Conservation (phyloP, 352 stramenopile genomes). For the Pilasporangium apinafurcum region DNA sequence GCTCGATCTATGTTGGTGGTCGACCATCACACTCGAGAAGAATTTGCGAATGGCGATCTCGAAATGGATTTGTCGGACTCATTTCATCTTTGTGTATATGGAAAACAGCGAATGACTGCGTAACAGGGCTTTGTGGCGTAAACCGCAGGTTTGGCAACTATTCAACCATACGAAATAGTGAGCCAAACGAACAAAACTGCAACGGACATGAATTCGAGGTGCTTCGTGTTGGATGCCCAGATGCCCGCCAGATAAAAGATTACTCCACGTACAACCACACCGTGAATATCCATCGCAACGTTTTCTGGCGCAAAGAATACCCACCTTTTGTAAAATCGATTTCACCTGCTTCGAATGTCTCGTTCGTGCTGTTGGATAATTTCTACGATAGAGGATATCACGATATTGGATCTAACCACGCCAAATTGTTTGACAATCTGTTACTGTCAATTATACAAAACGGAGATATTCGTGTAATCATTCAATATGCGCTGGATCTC, state of each 20-base stretch:
- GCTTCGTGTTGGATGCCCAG: conserved; percentile 14
- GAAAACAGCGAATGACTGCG: neutral
- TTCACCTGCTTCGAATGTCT: neutral
- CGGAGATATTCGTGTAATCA: conserved; percentile 37
- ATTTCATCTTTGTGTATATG: conserved; percentile 18
- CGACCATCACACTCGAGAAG: conserved; percentile 38
- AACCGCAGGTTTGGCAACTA: neutral
- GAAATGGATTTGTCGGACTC: conserved; percentile 46
- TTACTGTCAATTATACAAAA: conserved; percentile 41
- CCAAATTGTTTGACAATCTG: conserved; percentile 57
- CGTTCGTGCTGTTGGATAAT: conserved; percentile 28
- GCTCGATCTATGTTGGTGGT: conserved; percentile 48
- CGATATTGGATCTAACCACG: conserved; percentile 21
- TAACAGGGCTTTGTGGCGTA: too few relatives aligned
- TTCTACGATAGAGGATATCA: conserved; percentile 56
- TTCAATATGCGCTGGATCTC: conserved; percentile 29
- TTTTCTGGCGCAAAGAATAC: conserved; percentile 49
- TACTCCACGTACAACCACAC: conserved; percentile 21
- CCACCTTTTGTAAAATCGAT: conserved; percentile 10
- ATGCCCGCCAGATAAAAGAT: conserved; percentile 22
- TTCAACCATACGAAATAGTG: conserved; percentile 3
- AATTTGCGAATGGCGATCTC: conserved; percentile 40
- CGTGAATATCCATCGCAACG: conserved; percentile 33
- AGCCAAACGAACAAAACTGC: neutral
- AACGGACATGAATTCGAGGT: conserved; percentile 1